Base-by-base conservation (phyloP, 345 rosid species). In the Melastoma malabathricum region DNA sequence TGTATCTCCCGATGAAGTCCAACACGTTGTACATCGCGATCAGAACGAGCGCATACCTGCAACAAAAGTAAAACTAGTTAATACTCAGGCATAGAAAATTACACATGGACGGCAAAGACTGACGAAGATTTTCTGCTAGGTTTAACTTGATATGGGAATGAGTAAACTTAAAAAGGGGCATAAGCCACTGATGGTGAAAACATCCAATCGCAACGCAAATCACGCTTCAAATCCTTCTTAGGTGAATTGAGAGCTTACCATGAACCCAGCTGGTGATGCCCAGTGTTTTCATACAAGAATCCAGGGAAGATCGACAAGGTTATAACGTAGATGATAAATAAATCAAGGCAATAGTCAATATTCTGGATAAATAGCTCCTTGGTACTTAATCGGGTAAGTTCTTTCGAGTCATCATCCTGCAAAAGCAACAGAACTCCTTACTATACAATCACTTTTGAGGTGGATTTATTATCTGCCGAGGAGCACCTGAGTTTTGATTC, bases 241-340 rank as follows among this genome's bases (percentile, higher is more conserved):
- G 41, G 41, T 9, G n/a, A 7, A 34, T 9, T 9, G 12, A 34
- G 15, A 44, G 41, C 61, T 18, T 25, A 59, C 63, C 63, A 59
- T 18, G 56, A 27, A 4, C 63, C 63, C 27, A 59, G 59, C 44
- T 69, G 53, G 53, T 92, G 95, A 8, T 67, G 3, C 15, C 97
- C 98, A 0, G 95, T 87, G 59, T 92, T 72, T 67, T 92, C 97
- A 10, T 52, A 84, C 18, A 92, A 34, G 73, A 92, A 87, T 1
- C 98, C 93, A 0, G 96, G 98, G 50, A 87, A 82, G 22, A 92
- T 84, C 1, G 97, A 74, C 19, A 84, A 49, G 18, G 97, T 84
- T 44, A 83, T 62, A 13, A 82, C 80, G 45, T 82, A 87, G 38
- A 78, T 75, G 23, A 92, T 69, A 60, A 57, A 70, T 17, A 92